phyloP scores from a whole-genome alignment of 208 protist species.

The Sergeia podlipaevii region DNA sequence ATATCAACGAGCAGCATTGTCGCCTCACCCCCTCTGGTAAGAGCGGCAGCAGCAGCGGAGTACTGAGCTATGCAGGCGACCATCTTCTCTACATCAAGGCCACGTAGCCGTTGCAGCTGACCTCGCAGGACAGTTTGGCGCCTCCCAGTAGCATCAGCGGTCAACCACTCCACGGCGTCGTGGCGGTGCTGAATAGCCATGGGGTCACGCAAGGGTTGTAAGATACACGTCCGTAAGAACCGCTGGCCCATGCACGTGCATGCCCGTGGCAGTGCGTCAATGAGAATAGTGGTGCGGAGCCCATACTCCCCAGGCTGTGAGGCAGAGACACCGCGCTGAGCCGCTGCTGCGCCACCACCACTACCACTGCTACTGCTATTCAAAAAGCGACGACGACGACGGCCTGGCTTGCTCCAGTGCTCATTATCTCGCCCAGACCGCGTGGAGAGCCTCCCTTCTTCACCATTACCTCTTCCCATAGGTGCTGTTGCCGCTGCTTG shows the following conservation, averaged over 20 bases:
- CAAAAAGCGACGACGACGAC: background rate
- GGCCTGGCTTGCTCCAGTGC: background rate
- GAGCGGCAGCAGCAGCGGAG: too few relatives aligned
- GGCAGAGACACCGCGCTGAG: background rate
- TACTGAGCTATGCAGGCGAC: constrained; percentile 18
- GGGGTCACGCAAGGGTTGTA: constrained; percentile 72
- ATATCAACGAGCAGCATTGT: too few relatives aligned
- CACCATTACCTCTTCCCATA: background rate
- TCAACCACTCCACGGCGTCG: constrained; percentile 70
- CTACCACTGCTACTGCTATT: too few relatives aligned
- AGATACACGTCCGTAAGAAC: constrained; percentile 57
- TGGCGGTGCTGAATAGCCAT: constrained; percentile 61
- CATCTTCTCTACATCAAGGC: constrained; percentile 34
- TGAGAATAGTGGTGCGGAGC: too few relatives aligned
- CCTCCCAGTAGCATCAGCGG: constrained; percentile 22
- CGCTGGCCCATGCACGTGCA: constrained; percentile 72
- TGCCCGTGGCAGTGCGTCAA: constrained; percentile 56
- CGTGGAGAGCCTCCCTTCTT: background rate
- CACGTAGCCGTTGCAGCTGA: constrained; percentile 16
- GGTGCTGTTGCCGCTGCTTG: background rate
- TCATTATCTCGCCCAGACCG: background rate
- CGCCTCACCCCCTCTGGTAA: too few relatives aligned
- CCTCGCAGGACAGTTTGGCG: constrained; percentile 20
- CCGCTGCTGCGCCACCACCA: background rate
- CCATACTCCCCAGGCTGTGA: constrained; percentile 7